Base-by-base conservation (phyloP, 805 yeast species). In the Teunomyces stri region DNA sequence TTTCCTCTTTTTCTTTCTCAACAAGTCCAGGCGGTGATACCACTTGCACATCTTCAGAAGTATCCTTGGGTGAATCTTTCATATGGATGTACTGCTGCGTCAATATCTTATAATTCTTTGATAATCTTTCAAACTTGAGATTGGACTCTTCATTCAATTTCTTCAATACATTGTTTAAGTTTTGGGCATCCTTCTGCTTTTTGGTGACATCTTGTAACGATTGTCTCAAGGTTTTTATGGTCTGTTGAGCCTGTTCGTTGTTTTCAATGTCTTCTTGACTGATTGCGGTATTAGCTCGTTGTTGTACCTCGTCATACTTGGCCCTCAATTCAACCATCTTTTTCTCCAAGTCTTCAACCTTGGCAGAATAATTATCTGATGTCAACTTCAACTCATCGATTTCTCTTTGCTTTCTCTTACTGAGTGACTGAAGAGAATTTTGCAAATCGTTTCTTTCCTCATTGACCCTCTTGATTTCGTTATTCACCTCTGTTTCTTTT, bases 361-460 rank as follows among this genome's bases (percentile, higher is more conserved):
- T 58, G 66, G 75, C 31, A n/a, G 54, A 50, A 43, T 82, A 61
- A 44, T 75, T 75, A 39, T 78, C 66, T 36, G 74, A 78, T 44
- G 76, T 59, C 7, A 58, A 53, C 42, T 60, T 68, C 39, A 66
- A 50, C 31, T 85, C 91, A 29, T 85, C 91, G 7, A 83, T 55
- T 49, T 88, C 96, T 30, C 87, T 75, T 43, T 79, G 80, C 44
- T 80, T 78, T 53, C 80, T 77, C 51, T 82, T 78, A 21, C 82
- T 57, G 7, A 33, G 40, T 11, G 71, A 62, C 6, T 79, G 76
- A 9, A 75, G 56, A 22, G 80, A 84, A 7, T 75, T 64, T 56
- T 89, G 89, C 4, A 82, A 51, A 35, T 78, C 77, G 11, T 77
- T 77, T 43, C 81, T 84, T 47, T 86, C 94, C 45, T 86, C 91